Evolutionary conservation across 176 grass and related monocot genomes (phyloP).

Genomic region (Oryza nivara): DNA sequence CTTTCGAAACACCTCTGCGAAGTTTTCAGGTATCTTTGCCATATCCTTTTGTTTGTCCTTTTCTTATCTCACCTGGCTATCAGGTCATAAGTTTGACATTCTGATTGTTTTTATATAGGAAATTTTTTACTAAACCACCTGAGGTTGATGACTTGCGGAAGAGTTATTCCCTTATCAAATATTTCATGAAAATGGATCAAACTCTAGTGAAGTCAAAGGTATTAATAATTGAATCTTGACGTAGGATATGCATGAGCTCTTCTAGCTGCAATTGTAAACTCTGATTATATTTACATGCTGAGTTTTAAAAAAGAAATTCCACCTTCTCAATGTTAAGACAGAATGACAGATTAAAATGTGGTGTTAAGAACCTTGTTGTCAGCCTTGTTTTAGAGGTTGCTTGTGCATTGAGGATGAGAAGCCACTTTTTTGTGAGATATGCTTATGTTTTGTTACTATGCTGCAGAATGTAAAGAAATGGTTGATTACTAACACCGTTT

Average conservation of each 20-base stretch:
- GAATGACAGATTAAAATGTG: too few relatives aligned
- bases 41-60: conserved; percentile 2
- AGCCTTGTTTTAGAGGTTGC: too few relatives aligned
- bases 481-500: too few relatives aligned
- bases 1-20: conserved; percentile 37
- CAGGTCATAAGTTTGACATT: neutral
- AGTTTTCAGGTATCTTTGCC: conserved; percentile 41
- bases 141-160: conserved; percentile 49
- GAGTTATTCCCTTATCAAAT: conserved; percentile 54
- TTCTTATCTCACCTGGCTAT: neutral
- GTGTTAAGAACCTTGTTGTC: too few relatives aligned
- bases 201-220: conserved; percentile 63
- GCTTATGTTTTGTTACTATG: too few relatives aligned
- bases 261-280: too few relatives aligned
- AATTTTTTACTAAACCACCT: conserved; percentile 50
- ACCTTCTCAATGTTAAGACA: too few relatives aligned
- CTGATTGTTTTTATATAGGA: conserved; percentile 43
- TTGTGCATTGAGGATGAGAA: too few relatives aligned
- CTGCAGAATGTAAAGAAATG: too few relatives aligned
- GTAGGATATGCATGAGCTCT: neutral
- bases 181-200: conserved; percentile 50
- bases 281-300: too few relatives aligned
- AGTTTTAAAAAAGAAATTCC: too few relatives aligned
- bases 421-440: too few relatives aligned
- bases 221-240: conserved; percentile 20